Percentiles rank a stretch among this genome's conserved stretches.
These are phyloP conservation scores for Globisporangium paroecandrum DNA, from an alignment of 352 stramenopile genomes.

Conservation along the genomic window DNA sequence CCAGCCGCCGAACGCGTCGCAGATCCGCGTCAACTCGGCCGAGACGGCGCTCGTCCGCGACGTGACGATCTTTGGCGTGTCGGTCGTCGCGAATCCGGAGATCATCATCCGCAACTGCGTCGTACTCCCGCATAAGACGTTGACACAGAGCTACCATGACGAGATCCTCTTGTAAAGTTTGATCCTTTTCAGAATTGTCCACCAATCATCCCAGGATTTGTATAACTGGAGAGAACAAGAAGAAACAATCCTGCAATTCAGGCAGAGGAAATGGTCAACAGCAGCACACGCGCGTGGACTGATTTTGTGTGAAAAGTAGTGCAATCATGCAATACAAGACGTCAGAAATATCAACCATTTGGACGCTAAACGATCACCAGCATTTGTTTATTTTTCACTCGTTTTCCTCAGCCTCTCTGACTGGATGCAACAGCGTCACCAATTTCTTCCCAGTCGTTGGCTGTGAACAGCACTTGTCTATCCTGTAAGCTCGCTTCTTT, in stretches of 20 bases:
- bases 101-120: constrained; percentile 90
- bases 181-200: background rate
- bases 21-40: constrained; percentile 62
- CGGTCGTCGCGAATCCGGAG: constrained; percentile 83
- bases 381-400: background rate
- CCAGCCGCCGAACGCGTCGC: constrained; percentile 73
- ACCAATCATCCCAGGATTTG: background rate
- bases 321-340: background rate
- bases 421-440: background rate
- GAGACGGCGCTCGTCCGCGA: constrained; percentile 82
- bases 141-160: constrained; percentile 87
- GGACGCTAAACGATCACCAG: background rate
- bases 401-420: background rate
- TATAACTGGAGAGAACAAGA: constrained; percentile 10
- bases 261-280: background rate
- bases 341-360: background rate
- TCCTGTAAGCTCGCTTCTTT: background rate
- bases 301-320: background rate
- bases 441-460: constrained; percentile 25
- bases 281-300: background rate
- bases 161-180: constrained; percentile 79
- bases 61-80: constrained; percentile 87
- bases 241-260: background rate
- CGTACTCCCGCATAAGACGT: constrained; percentile 84
- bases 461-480: constrained; percentile 29